A percentile compares a stretch with the other conserved stretches of the same genome.
Conservation (phyloP, 2,329 filamentous ascomycete genomes). For the Apiospora sp. region DNA sequence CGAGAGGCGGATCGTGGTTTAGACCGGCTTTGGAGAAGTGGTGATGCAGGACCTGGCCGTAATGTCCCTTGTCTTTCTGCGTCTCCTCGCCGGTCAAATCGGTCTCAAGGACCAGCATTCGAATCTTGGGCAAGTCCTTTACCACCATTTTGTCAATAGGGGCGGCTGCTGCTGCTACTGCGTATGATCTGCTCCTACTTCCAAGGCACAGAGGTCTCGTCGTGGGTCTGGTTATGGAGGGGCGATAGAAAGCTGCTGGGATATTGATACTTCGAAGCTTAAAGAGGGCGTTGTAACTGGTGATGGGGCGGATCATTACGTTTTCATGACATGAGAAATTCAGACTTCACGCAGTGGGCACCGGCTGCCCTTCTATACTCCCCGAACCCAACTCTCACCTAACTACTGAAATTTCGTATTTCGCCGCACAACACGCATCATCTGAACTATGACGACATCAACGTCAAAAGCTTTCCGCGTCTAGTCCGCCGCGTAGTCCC, state of each 20-base stretch:
- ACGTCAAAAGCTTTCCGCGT: neutral
- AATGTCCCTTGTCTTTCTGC: constrained; percentile 56
- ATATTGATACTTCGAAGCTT: neutral
- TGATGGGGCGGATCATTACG: constrained; percentile 1
- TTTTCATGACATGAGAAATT: constrained; percentile 1
- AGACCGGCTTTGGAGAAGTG: constrained; percentile 60
- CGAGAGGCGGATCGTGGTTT: constrained; percentile 60
- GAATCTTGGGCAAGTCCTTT: constrained; percentile 30
- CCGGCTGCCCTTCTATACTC: neutral
- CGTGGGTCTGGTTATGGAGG: neutral
- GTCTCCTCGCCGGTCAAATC: constrained; percentile 63
- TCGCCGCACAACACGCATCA: neutral
- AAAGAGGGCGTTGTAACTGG: neutral
- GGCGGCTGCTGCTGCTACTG: neutral
- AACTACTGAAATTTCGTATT: neutral
- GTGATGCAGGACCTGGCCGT: constrained; percentile 60
- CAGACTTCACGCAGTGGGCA: neutral
- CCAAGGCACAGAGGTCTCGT: neutral
- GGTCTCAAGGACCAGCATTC: constrained; percentile 64
- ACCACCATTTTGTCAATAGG: constrained; percentile 4
- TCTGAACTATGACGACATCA: constrained; percentile 10
- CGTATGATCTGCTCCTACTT: neutral
- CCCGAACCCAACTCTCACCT: neutral
- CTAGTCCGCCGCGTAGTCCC: neutral
- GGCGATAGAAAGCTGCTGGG: neutral